Percentiles rank a stretch among this genome's conserved stretches.
Conservation (phyloP, 352 stramenopile genomes). For the Phytopythium ostracodes region DNA sequence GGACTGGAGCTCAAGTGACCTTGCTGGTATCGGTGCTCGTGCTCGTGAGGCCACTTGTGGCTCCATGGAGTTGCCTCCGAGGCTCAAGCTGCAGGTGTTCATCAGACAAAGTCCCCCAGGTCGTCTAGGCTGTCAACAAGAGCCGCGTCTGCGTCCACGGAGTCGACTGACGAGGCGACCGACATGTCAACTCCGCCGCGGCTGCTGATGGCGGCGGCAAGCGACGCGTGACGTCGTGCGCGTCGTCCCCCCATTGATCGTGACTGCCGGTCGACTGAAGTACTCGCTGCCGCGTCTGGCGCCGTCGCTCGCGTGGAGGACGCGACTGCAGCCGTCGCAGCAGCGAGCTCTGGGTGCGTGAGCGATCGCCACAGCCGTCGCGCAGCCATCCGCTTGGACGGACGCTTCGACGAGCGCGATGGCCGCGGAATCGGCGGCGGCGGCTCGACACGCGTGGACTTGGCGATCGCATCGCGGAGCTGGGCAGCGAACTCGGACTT, state of each 20-base stretch:
- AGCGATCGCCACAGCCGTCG: conserved; percentile 25
- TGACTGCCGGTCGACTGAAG: background rate
- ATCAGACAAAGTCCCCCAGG: background rate
- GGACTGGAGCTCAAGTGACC: too few relatives aligned
- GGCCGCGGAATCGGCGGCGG: background rate
- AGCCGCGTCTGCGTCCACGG: background rate
- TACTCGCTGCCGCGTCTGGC: background rate
- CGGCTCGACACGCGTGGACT: conserved; percentile 14
- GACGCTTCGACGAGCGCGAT: conserved; percentile 4
- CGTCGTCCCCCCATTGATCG: background rate
- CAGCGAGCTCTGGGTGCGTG: conserved; percentile 7
- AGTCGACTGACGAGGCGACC: background rate
- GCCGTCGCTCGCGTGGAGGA: background rate
- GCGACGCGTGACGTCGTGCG: background rate
- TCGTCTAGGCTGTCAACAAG: background rate
- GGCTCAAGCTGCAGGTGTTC: background rate
- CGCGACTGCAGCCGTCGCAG: background rate
- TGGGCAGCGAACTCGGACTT: conserved; percentile 32
- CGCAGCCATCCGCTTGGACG: conserved; percentile 11
- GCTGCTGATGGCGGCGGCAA: background rate
- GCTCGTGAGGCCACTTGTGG: background rate
- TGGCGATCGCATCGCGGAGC: conserved; percentile 28
- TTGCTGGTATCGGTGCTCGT: background rate
- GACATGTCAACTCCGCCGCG: background rate
- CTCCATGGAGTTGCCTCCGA: background rate